Evolutionary conservation across 305 asterid genomes (phyloP).

Genomic region (Plantago rigida): DNA sequence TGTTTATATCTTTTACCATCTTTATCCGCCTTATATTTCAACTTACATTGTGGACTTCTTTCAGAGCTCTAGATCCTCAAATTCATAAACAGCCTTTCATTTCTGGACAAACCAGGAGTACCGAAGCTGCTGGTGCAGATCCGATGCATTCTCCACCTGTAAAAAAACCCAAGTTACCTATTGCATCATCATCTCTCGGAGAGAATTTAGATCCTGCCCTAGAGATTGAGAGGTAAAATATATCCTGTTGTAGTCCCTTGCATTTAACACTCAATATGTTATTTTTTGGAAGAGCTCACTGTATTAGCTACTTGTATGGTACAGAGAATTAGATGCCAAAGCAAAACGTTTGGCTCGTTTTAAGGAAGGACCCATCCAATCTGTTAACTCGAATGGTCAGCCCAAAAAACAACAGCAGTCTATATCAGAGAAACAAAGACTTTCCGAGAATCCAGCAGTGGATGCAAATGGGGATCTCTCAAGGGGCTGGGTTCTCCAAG

Average conservation of each 20-base stretch:
- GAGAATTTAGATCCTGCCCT: constrained; percentile 39
- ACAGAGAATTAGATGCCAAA: constrained; percentile 78
- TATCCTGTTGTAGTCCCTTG: constrained; percentile 18
- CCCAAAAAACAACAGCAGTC: constrained; percentile 43
- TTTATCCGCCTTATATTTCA: constrained; percentile 30
- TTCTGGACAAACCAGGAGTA: constrained; percentile 28
- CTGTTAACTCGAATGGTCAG: constrained; percentile 42
- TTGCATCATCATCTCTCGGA: constrained; percentile 38
- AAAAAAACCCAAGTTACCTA: constrained; percentile 65
- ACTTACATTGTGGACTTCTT: constrained; percentile 32
- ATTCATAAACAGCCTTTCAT: constrained; percentile 36
- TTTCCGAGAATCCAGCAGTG: constrained; percentile 35
- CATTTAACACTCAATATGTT: constrained; percentile 11
- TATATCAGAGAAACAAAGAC: constrained; percentile 34
- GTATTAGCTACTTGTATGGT: constrained; percentile 22
- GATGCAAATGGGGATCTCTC: constrained; percentile 41
- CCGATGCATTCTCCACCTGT: constrained; percentile 44
- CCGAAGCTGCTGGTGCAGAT: constrained; percentile 37
- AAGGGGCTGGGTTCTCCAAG: constrained; percentile 33
- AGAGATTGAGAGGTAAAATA: constrained; percentile 55
- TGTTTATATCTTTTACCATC: constrained; percentile 14
- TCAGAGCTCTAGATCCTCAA: constrained; percentile 41
- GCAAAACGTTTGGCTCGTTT: constrained; percentile 91
- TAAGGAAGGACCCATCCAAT: constrained; percentile 61
- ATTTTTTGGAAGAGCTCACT: constrained; percentile 21